Percentiles rank a stretch among this genome's conserved stretches.
phyloP scores from a whole-genome alignment of 108 stramenopile species.

The Nitzschia sp. region DNA sequence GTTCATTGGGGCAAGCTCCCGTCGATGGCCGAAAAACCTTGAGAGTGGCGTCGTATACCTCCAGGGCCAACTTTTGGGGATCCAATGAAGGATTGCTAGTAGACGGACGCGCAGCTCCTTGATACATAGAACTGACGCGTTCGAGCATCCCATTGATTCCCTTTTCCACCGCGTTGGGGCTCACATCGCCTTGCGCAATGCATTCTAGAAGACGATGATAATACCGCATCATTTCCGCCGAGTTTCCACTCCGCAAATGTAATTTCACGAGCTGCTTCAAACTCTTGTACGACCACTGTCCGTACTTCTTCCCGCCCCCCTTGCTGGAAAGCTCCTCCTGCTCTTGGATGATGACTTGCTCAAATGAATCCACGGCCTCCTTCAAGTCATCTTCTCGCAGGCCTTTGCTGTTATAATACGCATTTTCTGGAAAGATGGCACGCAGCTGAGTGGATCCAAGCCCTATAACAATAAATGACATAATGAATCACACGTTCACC shows the following conservation, averaged over 20 bases:
- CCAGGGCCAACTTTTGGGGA: constrained; percentile 53
- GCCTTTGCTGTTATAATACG: constrained; percentile 92
- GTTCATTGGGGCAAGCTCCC: constrained; percentile 81
- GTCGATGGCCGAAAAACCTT: constrained; percentile 68
- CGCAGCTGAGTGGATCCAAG: background rate
- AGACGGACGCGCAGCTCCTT: constrained; percentile 25
- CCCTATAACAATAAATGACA: background rate
- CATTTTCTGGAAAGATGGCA: constrained; percentile 62
- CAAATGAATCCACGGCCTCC: constrained; percentile 75
- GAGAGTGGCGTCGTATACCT: constrained; percentile 78
- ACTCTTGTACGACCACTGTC: constrained; percentile 88
- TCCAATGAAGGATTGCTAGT: constrained; percentile 24
- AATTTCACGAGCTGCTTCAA: constrained; percentile 92
- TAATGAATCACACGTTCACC: background rate
- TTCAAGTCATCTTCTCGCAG: constrained; percentile 60
- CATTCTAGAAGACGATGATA: constrained; percentile 78
- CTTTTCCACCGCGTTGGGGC: constrained; percentile 90
- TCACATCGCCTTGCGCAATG: constrained; percentile 73
- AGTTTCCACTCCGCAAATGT: constrained; percentile 54
- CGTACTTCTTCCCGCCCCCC: constrained; percentile 45
- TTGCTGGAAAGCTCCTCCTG: constrained; percentile 32
- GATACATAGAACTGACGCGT: constrained; percentile 73
- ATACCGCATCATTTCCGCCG: constrained; percentile 43
- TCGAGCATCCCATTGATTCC: constrained; percentile 92
- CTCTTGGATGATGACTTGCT: constrained; percentile 63